phyloP scores from a whole-genome alignment of 441 rosid genomes.

The Arabidopsis lyrata region DNA sequence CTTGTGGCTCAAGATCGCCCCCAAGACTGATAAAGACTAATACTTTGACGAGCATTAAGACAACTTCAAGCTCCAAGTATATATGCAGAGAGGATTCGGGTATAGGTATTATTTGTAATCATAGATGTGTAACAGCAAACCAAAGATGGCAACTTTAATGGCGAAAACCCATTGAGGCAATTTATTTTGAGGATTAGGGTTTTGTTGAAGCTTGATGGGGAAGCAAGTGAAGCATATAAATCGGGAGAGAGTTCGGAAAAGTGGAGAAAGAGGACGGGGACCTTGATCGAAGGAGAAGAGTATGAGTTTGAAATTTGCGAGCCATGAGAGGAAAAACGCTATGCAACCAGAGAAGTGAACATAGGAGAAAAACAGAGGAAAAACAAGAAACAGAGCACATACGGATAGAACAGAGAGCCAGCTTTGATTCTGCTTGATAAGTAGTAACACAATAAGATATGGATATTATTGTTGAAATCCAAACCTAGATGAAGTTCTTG shows the following conservation, averaged over 20 bases:
- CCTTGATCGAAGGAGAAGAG: slow-evolving; percentile 64
- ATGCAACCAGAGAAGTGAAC: background rate
- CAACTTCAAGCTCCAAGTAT: slow-evolving; percentile 33
- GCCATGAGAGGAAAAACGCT: background rate
- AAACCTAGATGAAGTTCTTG: background rate
- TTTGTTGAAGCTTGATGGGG: slow-evolving; percentile 54
- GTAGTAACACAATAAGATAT: background rate
- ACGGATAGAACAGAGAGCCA: background rate
- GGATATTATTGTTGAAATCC: background rate
- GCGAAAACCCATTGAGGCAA: slow-evolving; percentile 30
- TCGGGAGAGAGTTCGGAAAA: slow-evolving; percentile 48
- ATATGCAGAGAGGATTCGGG: slow-evolving; percentile 41
- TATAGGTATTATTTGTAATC: slow-evolving; percentile 40
- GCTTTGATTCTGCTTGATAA: background rate
- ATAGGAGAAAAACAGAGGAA: background rate
- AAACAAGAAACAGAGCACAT: background rate
- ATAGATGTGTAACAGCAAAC: slow-evolving; percentile 22
- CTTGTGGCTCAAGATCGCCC: background rate
- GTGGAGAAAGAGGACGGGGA: slow-evolving; percentile 59
- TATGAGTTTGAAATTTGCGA: slow-evolving; percentile 67
- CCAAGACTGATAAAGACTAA: background rate
- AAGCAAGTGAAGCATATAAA: slow-evolving; percentile 64
- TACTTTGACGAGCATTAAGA: slow-evolving; percentile 35
- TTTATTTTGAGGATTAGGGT: background rate
- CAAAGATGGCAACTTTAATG: slow-evolving; percentile 45